Evolutionary conservation across 2,329 filamentous ascomycete genomes (phyloP), one percentile per base, ranked within the genome.

Genomic region (Neonectria neomacrospora): DNA sequence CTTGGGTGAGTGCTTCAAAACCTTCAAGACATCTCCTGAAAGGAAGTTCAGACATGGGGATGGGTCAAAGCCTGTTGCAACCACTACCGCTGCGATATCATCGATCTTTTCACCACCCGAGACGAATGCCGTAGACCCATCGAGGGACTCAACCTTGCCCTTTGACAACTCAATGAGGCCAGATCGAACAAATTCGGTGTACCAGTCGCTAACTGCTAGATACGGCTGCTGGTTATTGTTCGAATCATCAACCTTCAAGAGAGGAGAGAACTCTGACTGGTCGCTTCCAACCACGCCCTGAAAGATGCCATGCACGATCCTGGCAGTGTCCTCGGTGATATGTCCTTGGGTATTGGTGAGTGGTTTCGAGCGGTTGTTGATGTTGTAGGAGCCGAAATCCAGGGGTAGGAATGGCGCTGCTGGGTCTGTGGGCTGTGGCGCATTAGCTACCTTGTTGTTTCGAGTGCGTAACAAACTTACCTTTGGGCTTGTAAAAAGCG

Each of bases 61-160:
- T 0, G 91, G 84, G 5, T 89, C 86, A 73, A 92, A 96, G 1
- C 93, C 93, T 0, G 91, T 95, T 0, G 92, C 92, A 18, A 93
- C 83, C 2, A 96, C 82, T 11, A 96, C 83, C 0, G 89, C 90
- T 0, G 85, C 86, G 30, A 94, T 78, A 53, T 90, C 80, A 0
- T 83, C 73, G 3, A 93, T 75, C 28, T 73, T 69, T 3, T 69
- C 73, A 2, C 69, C 68, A 8, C 69, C 63, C 0, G 71, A 71
- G 18, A 82, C 63, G 0, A 67, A 80, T 9, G 75, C 82, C 1
- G 75, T 77, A n/a, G 69, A 74, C 16, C 73, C 81, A 0, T 63
- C 68, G 4, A 85, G 56, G 0, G 71, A 76, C 0, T 77, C 70
- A 0, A 80, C 66, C 44, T 82, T 83, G 23, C 88, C 88, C 4